Base-by-base conservation (phyloP, 2,329 filamentous ascomycete genomes). In the Fusarium sp. region DNA sequence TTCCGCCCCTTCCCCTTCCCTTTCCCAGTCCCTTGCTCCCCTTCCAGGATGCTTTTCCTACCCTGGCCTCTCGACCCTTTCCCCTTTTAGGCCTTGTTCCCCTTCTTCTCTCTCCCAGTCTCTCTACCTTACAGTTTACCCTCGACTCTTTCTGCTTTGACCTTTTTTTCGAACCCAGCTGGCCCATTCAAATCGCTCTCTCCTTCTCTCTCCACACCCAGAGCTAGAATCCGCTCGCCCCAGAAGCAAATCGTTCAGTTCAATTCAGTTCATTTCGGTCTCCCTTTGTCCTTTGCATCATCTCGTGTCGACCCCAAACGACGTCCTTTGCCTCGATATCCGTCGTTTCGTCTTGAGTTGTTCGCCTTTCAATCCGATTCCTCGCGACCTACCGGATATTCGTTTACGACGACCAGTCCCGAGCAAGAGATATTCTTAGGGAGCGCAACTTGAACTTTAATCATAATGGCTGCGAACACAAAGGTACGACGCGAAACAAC, bases 391-490 rank as follows among this genome's bases (percentile, higher is more conserved):
- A 50, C 62, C 57, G 50, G 67, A 73, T 63, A 21, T 31, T 54
- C 26, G 39, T 60, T 66, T 60, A 59, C 60, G 64, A 58, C 61
- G 42, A 66, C 33, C 47, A 44, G 24, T 52, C 57, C 49, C 33
- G 44, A 65, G 28, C 57, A 53, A 59, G 41, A 68, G 57, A 66
- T 73, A 54, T 53, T 31, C 59, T 57, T 49, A 63, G 44, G 63
- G 60, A 59, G 53, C 70, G 69, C 67, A 71, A 54, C 59, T 67
- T 63, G 38, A 72, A 67, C 50, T 55, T 52, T 63, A 58, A 59
- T 58, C 64, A 76, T 73, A 76, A 79, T 79, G 78, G 78, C 78
- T 64, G 60, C 78, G 59, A 76, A 77, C 65, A 79, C 77, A 66
- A 79, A 80, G 77, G 78, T 79, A 76, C 52, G 70, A 55, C 38